Percentiles rank a stretch among this genome's conserved stretches.
Conservation (phyloP, 116 monocot species). For the Phalaenopsis hybrid region DNA sequence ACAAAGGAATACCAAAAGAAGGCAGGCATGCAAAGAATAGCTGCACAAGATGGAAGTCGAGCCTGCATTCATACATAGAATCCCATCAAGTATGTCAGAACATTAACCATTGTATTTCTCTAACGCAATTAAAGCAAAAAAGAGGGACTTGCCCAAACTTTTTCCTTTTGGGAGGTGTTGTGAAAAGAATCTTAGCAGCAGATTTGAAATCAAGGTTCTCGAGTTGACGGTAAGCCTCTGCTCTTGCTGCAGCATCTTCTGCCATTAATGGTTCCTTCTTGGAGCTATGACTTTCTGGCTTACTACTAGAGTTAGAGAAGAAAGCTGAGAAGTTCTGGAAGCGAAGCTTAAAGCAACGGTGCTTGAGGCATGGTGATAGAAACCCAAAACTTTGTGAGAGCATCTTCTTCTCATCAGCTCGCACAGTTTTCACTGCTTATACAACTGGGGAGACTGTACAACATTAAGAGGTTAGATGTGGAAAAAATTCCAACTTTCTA, state of each 20-base stretch:
- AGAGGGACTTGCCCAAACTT: slow-evolving; percentile 32
- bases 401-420: not conserved
- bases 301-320: not conserved
- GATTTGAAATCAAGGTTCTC: slow-evolving; percentile 41
- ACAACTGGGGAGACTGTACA: not conserved
- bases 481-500: not conserved
- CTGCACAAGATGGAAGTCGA: slow-evolving; percentile 93
- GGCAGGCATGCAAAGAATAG: slow-evolving; percentile 81
- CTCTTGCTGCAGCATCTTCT: slow-evolving; percentile 21
- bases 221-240: slow-evolving; percentile 34
- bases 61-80: slow-evolving; percentile 22
- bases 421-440: slow-evolving; percentile 2
- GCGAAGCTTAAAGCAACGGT: not conserved
- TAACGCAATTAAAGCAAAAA: not conserved
- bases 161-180: slow-evolving; percentile 43
- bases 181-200: slow-evolving; percentile 42
- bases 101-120: not conserved
- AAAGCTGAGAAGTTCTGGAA: not conserved
- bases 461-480: not conserved
- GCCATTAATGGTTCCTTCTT: not conserved
- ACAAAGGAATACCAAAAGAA: slow-evolving; percentile 43
- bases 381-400: not conserved
- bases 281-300: too few species aligned
- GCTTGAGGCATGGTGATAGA: not conserved
- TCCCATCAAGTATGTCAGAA: slow-evolving; percentile 14